phyloP scores from a whole-genome alignment of 1,284 basidiomycete species.

The Heterobasidion irregulare region DNA sequence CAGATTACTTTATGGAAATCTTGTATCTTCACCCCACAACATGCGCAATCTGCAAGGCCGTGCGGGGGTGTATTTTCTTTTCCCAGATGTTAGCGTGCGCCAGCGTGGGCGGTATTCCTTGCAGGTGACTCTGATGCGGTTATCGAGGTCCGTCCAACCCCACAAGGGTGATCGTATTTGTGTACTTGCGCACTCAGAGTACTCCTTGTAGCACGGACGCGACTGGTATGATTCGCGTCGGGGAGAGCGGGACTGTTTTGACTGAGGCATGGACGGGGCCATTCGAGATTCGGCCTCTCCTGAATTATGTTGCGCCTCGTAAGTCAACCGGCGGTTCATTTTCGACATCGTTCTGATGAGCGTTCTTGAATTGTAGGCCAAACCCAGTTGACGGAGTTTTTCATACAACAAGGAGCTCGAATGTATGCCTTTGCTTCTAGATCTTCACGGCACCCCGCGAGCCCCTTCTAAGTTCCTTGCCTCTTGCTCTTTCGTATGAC shows the following conservation, averaged over 20 bases:
- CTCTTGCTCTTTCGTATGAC: not conserved
- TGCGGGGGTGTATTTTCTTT: constrained; percentile 77
- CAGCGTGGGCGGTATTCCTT: constrained; percentile 71
- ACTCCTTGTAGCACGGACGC: constrained; percentile 35
- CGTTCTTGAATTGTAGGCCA: constrained; percentile 28
- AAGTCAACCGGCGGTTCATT: constrained; percentile 21
- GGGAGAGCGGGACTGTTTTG: constrained; percentile 49
- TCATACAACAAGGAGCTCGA: constrained; percentile 71
- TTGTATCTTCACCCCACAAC: constrained; percentile 74
- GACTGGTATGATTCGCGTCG: constrained; percentile 37
- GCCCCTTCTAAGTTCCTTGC: constrained; percentile 11
- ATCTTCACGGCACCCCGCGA: constrained; percentile 11
- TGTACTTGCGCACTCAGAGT: not conserved
- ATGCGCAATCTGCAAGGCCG: constrained; percentile 73
- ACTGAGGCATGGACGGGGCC: constrained; percentile 59
- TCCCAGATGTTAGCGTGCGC: constrained; percentile 83
- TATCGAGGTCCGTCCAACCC: constrained; percentile 59
- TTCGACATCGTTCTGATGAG: constrained; percentile 7
- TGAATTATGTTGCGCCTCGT: constrained; percentile 76
- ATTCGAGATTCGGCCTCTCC: constrained; percentile 70
- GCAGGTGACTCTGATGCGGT: constrained; percentile 63
- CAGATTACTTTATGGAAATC: constrained; percentile 73
- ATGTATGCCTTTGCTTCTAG: constrained; percentile 49
- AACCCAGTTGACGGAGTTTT: constrained; percentile 57
- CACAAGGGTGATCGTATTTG: not conserved